Conservation (phyloP, 2,329 filamentous ascomycete genomes). For the Akanthomyces muscarius region DNA sequence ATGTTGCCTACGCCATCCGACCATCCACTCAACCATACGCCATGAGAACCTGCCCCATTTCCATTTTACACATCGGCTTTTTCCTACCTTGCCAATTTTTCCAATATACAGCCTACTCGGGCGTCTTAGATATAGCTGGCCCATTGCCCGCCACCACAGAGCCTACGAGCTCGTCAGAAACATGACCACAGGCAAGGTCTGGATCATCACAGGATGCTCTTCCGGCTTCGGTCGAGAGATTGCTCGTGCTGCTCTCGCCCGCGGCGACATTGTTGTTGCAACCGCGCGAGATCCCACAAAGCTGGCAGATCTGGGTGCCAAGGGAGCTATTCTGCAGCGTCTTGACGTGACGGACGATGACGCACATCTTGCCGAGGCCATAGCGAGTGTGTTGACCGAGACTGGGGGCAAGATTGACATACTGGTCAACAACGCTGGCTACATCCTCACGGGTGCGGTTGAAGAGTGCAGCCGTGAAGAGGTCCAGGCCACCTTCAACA, state of each 20-base stretch:
- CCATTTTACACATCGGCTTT: not conserved
- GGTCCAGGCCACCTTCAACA: conserved; percentile 40
- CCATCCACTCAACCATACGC: not conserved
- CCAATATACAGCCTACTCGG: not conserved
- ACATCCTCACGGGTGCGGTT: conserved; percentile 38
- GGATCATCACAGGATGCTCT: conserved; percentile 51
- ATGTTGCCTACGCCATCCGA: no score
- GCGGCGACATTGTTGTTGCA: conserved; percentile 48
- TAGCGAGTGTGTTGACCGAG: conserved; percentile 20
- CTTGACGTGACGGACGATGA: conserved; percentile 42
- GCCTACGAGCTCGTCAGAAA: not conserved
- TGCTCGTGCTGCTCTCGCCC: conserved; percentile 38
- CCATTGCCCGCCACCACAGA: not conserved
- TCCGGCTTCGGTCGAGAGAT: conserved; percentile 48
- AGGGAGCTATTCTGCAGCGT: conserved; percentile 39
- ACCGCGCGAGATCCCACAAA: conserved; percentile 41
- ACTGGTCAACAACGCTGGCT: conserved; percentile 46
- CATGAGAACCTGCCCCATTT: not conserved
- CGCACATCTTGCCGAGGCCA: not conserved
- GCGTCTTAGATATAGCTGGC: not conserved
- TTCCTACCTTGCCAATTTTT: not conserved
- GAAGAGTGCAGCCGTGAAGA: conserved; percentile 39
- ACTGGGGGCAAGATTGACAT: conserved; percentile 39
- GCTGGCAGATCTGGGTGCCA: conserved; percentile 38
- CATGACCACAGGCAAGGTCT: conserved; percentile 32